Evolutionary conservation across 2,329 filamentous ascomycete species (phyloP).

Genomic region (Xylaria sp.): DNA sequence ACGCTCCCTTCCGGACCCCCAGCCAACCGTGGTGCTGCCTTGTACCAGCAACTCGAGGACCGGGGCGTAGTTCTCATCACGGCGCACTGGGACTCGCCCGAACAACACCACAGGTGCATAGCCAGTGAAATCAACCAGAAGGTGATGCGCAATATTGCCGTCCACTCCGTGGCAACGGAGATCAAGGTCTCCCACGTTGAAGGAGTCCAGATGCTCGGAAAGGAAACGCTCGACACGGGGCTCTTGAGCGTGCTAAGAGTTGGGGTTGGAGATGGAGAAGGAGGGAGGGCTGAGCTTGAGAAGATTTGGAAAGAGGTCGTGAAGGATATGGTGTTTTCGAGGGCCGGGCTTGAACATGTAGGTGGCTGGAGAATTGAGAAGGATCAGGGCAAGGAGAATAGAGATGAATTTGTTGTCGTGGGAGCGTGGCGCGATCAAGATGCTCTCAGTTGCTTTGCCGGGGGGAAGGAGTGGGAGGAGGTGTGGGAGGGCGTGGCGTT

Average conservation of each 20-base stretch:
- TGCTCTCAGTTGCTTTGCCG: constrained; percentile 5
- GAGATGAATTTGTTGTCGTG: constrained; percentile 28
- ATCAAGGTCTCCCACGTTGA: constrained; percentile 23
- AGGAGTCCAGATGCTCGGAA: constrained; percentile 16
- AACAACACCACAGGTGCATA: constrained; percentile 31
- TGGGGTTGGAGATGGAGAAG: constrained; percentile 6
- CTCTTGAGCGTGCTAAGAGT: constrained; percentile 28
- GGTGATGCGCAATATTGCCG: constrained; percentile 8
- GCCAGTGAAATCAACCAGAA: constrained; percentile 21
- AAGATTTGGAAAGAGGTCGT: constrained; percentile 9
- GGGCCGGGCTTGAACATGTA: constrained; percentile 18
- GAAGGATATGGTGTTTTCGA: not conserved
- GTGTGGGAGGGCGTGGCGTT: constrained; percentile 16
- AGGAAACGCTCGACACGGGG: constrained; percentile 9
- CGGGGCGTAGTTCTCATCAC: constrained; percentile 25
- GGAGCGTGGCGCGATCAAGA: constrained; percentile 24
- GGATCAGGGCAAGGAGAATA: constrained; percentile 23
- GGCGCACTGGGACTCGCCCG: constrained; percentile 33
- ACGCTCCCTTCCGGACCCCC: constrained; percentile 17
- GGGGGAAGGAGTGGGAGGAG: constrained; percentile 9
- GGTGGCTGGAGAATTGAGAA: constrained; percentile 34
- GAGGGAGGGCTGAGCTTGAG: constrained; percentile 22
- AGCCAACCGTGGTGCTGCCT: constrained; percentile 27
- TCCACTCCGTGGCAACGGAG: not conserved
- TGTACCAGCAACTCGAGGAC: constrained; percentile 31